These are phyloP conservation scores for Populus hybrid DNA, from an alignment of 441 rosid genomes.

Conservation along the genomic window DNA sequence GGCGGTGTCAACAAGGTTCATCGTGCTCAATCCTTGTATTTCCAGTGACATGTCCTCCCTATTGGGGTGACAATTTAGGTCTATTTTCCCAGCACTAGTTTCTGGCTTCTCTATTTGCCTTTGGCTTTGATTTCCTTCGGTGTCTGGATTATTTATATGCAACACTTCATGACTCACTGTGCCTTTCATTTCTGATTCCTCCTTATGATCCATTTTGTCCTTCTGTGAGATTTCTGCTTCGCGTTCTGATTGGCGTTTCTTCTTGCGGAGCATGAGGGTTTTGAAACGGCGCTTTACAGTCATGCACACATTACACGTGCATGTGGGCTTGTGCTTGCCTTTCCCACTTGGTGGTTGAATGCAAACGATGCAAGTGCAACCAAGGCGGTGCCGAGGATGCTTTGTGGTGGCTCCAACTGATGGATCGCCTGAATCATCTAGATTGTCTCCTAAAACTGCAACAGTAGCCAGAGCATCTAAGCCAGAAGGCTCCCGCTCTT, in stretches of 20 bases:
- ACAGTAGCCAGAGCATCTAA: constrained; percentile 91
- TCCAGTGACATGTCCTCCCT: constrained; percentile 39
- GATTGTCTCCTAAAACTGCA: constrained; percentile 68
- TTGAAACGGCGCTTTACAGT: constrained; percentile 90
- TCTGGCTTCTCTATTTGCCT: constrained; percentile 37
- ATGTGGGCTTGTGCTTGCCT: constrained; percentile 77
- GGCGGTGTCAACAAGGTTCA: constrained; percentile 27
- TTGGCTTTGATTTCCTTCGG: constrained; percentile 31
- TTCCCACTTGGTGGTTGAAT: constrained; percentile 99
- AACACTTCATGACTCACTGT: constrained; percentile 9
- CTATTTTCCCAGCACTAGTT: constrained; percentile 41
- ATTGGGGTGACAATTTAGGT: constrained; percentile 51
- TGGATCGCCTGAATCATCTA: constrained; percentile 38
- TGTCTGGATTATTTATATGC: constrained; percentile 23
- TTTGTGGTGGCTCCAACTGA: constrained; percentile 77
- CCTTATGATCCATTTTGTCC: constrained; percentile 25
- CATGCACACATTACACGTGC: constrained; percentile 84
- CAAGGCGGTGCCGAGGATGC: constrained; percentile 93
- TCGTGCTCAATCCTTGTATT: constrained; percentile 19
- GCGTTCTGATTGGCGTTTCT: constrained; percentile 65
- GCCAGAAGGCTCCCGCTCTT: constrained; percentile 54
- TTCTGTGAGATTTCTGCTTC: constrained; percentile 41
- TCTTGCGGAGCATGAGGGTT: constrained; percentile 84
- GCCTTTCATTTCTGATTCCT: constrained; percentile 31
- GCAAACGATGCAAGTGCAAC: constrained; percentile 95